Conservation (phyloP, 345 rosid genomes). For the Xanthoceras sorbifolium region DNA sequence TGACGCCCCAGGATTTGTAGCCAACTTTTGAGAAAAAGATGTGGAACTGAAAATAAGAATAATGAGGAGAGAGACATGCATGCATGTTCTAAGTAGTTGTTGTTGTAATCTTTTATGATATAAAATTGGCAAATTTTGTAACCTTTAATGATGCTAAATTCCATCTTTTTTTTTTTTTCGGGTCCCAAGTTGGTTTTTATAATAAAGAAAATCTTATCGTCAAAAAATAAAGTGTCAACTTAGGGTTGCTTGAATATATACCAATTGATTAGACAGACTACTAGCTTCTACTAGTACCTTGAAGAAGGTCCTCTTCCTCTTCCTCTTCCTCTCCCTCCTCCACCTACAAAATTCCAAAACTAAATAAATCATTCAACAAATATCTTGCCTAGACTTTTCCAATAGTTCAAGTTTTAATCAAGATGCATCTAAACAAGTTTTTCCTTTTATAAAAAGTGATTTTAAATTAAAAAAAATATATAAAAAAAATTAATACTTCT, state of each 20-base stretch:
- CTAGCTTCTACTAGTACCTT: neutral
- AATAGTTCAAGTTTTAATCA: neutral
- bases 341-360: neutral
- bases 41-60: neutral
- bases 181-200: neutral
- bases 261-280: neutral
- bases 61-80: neutral
- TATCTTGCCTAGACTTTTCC: neutral
- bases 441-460: neutral
- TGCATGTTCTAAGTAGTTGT: neutral
- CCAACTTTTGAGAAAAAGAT: neutral
- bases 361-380: neutral
- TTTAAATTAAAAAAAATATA: neutral
- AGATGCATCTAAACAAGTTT: neutral
- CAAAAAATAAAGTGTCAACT: conserved; percentile 1
- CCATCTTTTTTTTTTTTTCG: neutral
- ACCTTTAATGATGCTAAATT: neutral
- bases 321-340: no score
- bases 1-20: neutral
- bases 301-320: conserved; percentile 15
- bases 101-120: neutral
- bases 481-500: no score
- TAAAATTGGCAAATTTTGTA: neutral
- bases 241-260: neutral
- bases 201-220: neutral